Evolutionary conservation across 768 basidiomycete genomes (phyloP), one percentile per base, ranked within the genome.

Genomic region (Filobasidium floriforme): DNA sequence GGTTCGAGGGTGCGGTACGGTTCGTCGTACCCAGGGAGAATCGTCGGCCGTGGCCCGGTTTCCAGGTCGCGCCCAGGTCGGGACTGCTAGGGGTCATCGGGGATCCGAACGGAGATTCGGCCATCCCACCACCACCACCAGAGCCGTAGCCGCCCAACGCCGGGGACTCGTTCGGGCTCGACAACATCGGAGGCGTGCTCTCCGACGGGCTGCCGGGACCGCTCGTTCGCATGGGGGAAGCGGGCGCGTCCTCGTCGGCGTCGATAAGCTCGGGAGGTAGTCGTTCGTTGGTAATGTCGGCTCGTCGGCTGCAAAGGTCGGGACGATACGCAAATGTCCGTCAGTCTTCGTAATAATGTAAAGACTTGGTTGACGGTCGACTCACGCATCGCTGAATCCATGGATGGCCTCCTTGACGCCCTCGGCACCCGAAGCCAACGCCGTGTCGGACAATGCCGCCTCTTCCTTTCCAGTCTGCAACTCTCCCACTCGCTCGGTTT

Each of bases 231-330:
- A 71, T 69, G 0, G 77, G 74, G 1, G 75, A 76, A 68, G 76
- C 61, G 66, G 77, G 59, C 72, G 69, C 29, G 71, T 79, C 70
- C 41, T 73, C 69, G 62, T 75, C 72, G 52, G 71, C 46, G 66
- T 97, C 93, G 76, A 91, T 88, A 19, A 99, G 83, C 18, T 97
- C 92, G 1, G 94, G 94, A 1, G 94, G 96, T n/a, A 98, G 82
- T 41, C 92, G 88, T 79, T 99, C 96, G 80, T 98, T 98, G 80
- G 98, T 94, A 71, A 98, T 97, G 82, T 98, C 96, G 52, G 89
- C 91, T 81, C 92, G 93, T 68, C 92, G 91, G 49, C 92, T 93
- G 32, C n/a, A 65, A 37, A 22, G 37, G 28, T 22, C 9, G 59
- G 2, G 26, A 65, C 1, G 14, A 60, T 18, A 22, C 41, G 41